Evolutionary conservation across 1,284 basidiomycete species (phyloP), one percentile per base, ranked within the genome.

Genomic region (Rhodotorula sp.): DNA sequence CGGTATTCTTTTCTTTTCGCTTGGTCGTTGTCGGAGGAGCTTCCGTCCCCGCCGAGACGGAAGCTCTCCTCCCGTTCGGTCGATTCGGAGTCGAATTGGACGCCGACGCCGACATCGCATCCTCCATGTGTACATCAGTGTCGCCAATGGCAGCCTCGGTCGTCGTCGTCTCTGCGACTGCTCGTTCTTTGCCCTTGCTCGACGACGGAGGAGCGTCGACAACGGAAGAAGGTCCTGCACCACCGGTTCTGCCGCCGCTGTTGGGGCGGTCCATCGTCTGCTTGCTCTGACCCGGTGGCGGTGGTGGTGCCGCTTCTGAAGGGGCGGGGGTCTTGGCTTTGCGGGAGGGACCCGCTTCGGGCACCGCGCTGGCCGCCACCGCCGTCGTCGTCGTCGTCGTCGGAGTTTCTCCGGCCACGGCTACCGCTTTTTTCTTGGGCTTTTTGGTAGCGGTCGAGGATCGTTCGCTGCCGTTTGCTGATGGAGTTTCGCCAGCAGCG

Each of bases 401-500:
- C 44, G 22, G 5, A 12, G 10, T 42, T 42, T 42, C 37, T 42
- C 37, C 37, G 53, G 51, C n/a, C n/a, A n/a, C 30, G 56, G n/a
- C 30, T 42, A 54, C 42, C 42, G 42, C 45, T 37, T 51, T 64
- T 20, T 48, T 56, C 48, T 59, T 64, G 22, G n/a, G 56, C 64
- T 65, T 60, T 51, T 57, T 48, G 30, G 46, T 15, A 5, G 15
- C 56, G 37, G 14, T 37, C 2, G 64, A 20, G 6, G 26, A 22
- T 42, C 48, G 14, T 14, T 22, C 55, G 8, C 26, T 15, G 1
- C 42, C 29, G 6, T 58, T 6, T 24, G 64, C 26, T 12, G 49
- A 0, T 7, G 59, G 45, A 46, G 29, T 14, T 12, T n/a, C 48
- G 20, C 30, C 22, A 0, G 55, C 20, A 33, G 37, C 7, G 37